Evolutionary conservation across 352 stramenopile genomes (phyloP), one percentile per base, ranked within the genome.

Genomic region (Achlya hypogyna): DNA sequence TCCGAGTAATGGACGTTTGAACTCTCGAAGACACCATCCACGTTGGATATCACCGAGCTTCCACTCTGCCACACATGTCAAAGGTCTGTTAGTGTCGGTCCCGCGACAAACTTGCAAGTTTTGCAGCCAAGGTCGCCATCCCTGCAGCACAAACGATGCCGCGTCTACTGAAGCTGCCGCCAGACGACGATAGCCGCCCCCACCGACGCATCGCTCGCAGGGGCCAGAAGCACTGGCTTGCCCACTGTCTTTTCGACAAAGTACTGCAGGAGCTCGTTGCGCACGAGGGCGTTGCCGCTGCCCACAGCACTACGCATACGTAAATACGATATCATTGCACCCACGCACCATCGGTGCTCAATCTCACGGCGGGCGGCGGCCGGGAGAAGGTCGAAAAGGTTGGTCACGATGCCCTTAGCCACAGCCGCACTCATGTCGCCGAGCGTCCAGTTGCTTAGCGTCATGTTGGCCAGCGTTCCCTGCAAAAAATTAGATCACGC

Each of bases 371-470:
- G 74, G 31, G 90, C 63, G 60, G 77, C 65, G 4, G 38, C 8
- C 1, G 85, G 85, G 16, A 90, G 78, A 79, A 93, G 88, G 8
- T 66, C 63, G 14, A 91, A 75, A 35, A 93, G 75, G 49, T 93
- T 91, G 23, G 78, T 71, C 23, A 93, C 71, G n/a, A 91, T 71
- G 4, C 82, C 82, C 31, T 74, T 75, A 31, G 76, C 81, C 12
- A 93, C 71, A 40, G 85, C 72, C 1, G 85, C 82, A 38, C 75
- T 89, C 34, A 91, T 78, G 49, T 93, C 81, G 32, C 85, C 82
- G 31, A 93, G 74, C 14, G 75, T 85, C 65, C 77, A 87, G 65
- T 91, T 91, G 63, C 77, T 63, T 64, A 88, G 81, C 12, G 66
- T 53, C 45, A 93, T 62, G 9, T 78, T 71, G 27, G 78, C 31